Evolutionary conservation across 495 filamentous ascomycete genomes (phyloP), one percentile per base, ranked within the genome.

Genomic region (Parmelia sp.): DNA sequence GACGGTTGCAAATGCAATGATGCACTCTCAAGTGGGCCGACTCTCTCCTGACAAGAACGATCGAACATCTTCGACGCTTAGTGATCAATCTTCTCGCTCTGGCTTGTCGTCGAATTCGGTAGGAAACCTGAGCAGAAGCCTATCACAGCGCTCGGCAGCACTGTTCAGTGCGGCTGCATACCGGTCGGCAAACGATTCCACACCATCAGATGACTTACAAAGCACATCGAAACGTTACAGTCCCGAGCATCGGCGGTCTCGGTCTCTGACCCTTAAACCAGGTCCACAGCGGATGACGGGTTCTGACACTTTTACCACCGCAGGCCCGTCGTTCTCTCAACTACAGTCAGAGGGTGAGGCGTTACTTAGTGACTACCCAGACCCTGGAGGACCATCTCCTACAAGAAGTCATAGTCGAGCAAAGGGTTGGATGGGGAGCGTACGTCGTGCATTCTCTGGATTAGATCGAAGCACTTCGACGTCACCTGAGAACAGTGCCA

Each of bases 281-380:
- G 58, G 23, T 4, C 71, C 71, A 12, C 77, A 77, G 19, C 76
- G 77, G 29, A 74, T 74, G n/a, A 71, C 71, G 17, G 76, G 78
- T 45, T 70, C 82, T n/a, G 84, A 84, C 31, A 87, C 82, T 57
- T 91, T 87, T 71, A 84, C 80, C 44, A 91, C 90, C 0, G 88
- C 88, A 10, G 79, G 80, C 23, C 84, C 84, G 21, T 82, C 80
- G 25, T 83, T 90, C 64, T 76, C 79, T 2, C 78, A 81, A 23
- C 77, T 87, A 15, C 88, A 87, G 66, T 79, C 81, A 12, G 88
- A 93, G 71, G 86, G 84, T 0, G 86, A 88, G 40, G 74, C 74
- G 3, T 75, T 92, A 35, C 81, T 93, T 45, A 74, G 73, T 11
- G 72, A 71, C 2, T 71, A 62, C n/a, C 72, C 72, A 1, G 70